Percentiles rank a stretch among this genome's conserved stretches.
Evolutionary conservation across 768 basidiomycete species (phyloP).

Genomic region (Trametes cubensis): DNA sequence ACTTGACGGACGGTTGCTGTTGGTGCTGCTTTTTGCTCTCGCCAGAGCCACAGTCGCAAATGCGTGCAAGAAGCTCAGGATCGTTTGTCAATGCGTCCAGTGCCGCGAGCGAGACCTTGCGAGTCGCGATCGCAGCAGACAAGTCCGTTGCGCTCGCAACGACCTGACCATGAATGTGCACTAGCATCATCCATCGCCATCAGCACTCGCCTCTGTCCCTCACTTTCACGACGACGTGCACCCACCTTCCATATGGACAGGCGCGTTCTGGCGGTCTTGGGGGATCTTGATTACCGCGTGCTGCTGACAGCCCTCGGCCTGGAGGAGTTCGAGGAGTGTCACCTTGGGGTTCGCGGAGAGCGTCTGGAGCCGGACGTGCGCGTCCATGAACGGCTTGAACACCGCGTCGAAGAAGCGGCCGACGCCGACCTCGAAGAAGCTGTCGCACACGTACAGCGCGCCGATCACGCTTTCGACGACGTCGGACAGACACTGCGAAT

Average conservation of each 20-base stretch:
- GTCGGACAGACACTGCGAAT: constrained; percentile 68
- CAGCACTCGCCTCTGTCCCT: background rate
- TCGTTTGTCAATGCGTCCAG: constrained; percentile 71
- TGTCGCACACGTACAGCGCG: constrained; percentile 77
- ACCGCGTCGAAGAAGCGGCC: constrained; percentile 67
- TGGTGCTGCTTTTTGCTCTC: background rate
- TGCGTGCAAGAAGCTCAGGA: constrained; percentile 58
- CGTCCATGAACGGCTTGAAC: constrained; percentile 78
- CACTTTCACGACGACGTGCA: background rate
- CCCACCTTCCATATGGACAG: constrained; percentile 56
- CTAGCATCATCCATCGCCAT: constrained; percentile 39
- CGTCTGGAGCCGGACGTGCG: constrained; percentile 71
- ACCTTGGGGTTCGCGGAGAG: constrained; percentile 79
- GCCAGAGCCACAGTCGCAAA: constrained; percentile 60
- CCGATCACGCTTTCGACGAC: constrained; percentile 80
- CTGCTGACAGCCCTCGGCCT: constrained; percentile 69
- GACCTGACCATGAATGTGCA: constrained; percentile 66
- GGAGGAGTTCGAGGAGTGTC: constrained; percentile 70
- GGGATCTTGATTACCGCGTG: constrained; percentile 59
- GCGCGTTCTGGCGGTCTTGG: constrained; percentile 33
- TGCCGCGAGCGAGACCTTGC: constrained; percentile 64
- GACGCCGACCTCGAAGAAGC: constrained; percentile 61
- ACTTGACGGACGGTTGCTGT: constrained; percentile 27
- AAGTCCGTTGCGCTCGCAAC: constrained; percentile 60
- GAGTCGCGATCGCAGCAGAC: constrained; percentile 56